Percentiles rank a stretch among this genome's conserved stretches.
phyloP scores from a whole-genome alignment of 2,329 filamentous ascomycete species.

The Trichothecium roseum region DNA sequence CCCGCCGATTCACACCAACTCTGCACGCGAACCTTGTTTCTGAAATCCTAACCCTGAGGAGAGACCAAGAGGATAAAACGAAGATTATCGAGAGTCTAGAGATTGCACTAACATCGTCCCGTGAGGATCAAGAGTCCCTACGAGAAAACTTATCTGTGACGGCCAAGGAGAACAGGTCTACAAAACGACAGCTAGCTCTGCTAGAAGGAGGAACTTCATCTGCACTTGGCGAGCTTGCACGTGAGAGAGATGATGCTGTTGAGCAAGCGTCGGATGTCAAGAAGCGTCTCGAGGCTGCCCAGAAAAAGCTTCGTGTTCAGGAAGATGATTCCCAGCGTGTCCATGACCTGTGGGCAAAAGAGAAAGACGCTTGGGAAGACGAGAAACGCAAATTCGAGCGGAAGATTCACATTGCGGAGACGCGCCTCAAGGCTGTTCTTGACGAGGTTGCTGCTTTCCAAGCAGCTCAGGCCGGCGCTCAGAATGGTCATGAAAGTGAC shows the following conservation, averaged over 20 bases:
- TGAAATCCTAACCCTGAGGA: conserved; percentile 76
- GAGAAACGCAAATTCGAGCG: conserved; percentile 76
- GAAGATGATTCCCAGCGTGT: conserved; percentile 76
- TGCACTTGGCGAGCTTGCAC: conserved; percentile 70
- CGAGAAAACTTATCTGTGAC: conserved; percentile 50
- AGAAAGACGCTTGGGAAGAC: conserved; percentile 76
- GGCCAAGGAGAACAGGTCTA: conserved; percentile 65
- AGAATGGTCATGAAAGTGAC: conserved; percentile 42
- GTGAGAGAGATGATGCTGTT: conserved; percentile 77
- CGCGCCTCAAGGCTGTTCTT: conserved; percentile 69
- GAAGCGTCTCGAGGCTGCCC: conserved; percentile 63
- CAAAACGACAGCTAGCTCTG: conserved; percentile 77
- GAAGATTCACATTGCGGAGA: conserved; percentile 83
- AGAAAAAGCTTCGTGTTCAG: conserved; percentile 67
- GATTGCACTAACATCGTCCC: conserved; percentile 56
- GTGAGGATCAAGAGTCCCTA: conserved; percentile 64
- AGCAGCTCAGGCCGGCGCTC: conserved; percentile 33
- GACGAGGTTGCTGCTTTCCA: conserved; percentile 75
- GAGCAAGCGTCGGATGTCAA: conserved; percentile 62
- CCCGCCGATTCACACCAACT: conserved; percentile 87
- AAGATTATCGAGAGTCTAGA: conserved; percentile 82
- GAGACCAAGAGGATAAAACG: conserved; percentile 85
- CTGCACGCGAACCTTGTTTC: conserved; percentile 90
- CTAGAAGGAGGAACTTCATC: conserved; percentile 83
- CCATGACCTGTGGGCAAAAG: conserved; percentile 71